Percentiles rank a stretch among this genome's conserved stretches.
Conservation (phyloP, 768 basidiomycete genomes). For the Neoboletus brunneissimus region DNA sequence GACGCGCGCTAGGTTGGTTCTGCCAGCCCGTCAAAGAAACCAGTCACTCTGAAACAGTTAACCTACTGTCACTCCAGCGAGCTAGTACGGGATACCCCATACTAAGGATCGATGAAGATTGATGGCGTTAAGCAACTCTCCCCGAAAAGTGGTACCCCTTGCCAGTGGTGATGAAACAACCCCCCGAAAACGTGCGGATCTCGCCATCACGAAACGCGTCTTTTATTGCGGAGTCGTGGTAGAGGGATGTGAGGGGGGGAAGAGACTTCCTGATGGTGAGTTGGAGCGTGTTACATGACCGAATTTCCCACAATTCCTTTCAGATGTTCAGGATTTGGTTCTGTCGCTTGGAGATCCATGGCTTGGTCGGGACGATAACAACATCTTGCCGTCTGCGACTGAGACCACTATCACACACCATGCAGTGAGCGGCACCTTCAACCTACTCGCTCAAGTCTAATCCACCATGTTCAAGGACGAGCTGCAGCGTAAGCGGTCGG, state of each 20-base stretch:
- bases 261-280: conserved; percentile 64
- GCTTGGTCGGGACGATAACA: conserved; percentile 46
- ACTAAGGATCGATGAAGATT: conserved; percentile 18
- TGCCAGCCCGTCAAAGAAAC: neutral
- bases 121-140: conserved; percentile 69
- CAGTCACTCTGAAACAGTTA: neutral
- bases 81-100: conserved; percentile 1
- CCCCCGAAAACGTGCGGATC: conserved; percentile 38
- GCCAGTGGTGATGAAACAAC: conserved; percentile 63
- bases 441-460: conserved; percentile 10
- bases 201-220: conserved; percentile 66
- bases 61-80: neutral
- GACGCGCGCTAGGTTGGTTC: conserved; percentile 17
- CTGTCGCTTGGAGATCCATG: conserved; percentile 72
- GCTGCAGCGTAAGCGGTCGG: conserved; percentile 49
- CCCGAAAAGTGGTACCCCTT: conserved; percentile 71
- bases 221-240: conserved; percentile 91
- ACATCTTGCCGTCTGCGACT: conserved; percentile 44
- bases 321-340: conserved; percentile 79
- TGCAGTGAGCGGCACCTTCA: conserved; percentile 40
- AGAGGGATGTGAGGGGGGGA: conserved; percentile 74
- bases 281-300: conserved; percentile 2
- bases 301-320: conserved; percentile 10
- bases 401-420: conserved; percentile 37
- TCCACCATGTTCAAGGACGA: conserved; percentile 22